Conservation (phyloP, 164 flowering plant genomes). For the Aristolochia californica region DNA sequence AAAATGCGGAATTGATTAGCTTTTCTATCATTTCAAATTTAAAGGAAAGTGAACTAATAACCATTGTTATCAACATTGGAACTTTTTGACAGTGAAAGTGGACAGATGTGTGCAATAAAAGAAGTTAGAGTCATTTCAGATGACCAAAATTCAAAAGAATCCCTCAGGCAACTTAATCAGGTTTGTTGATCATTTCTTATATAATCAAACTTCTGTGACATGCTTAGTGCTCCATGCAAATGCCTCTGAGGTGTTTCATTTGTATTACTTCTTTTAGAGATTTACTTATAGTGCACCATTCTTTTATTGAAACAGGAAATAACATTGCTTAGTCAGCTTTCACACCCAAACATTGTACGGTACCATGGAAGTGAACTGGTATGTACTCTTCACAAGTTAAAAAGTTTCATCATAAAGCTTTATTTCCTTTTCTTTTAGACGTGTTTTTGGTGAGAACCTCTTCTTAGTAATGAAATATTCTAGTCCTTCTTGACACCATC, state of each 20-base stretch:
- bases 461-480: too few species aligned
- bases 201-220: neutral
- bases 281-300: neutral
- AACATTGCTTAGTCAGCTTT: conserved; percentile 67
- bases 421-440: too few species aligned
- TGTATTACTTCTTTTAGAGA: neutral
- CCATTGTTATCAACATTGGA: too few species aligned
- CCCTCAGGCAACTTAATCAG: conserved; percentile 82
- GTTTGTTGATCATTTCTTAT: conserved; percentile 14
- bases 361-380: conserved; percentile 90
- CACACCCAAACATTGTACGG: conserved; percentile 81
- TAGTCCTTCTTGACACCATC: too few species aligned
- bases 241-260: too few species aligned
- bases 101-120: conserved; percentile 94
- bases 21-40: neutral
- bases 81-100: conserved; percentile 52
- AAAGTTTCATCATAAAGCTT: too few species aligned
- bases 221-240: neutral
- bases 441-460: too few species aligned
- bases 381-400: conserved; percentile 7
- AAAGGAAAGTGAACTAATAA: too few species aligned
- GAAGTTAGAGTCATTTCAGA: conserved; percentile 74
- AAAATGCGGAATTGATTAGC: neutral
- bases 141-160: conserved; percentile 71
- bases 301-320: conserved; percentile 53